phyloP scores from a whole-genome alignment of 2,329 filamentous ascomycete genomes.

The Epicoccum nigrum region DNA sequence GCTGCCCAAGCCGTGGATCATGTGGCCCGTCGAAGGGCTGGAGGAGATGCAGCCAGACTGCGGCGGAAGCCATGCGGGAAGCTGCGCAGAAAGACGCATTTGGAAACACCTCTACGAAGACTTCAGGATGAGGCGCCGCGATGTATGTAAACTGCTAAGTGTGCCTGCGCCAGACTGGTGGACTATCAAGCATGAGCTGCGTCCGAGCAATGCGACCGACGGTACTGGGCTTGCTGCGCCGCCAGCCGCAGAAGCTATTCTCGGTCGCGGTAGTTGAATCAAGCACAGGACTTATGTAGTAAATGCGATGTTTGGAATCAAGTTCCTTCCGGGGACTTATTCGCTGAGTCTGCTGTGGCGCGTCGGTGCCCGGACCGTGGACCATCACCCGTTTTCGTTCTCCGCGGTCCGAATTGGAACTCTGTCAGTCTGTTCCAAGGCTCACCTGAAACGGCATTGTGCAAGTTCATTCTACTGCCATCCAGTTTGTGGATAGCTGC shows the following conservation, averaged over 20 bases:
- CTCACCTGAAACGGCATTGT: constrained; percentile 14
- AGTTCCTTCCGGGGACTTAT: too few species aligned
- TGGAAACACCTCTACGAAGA: constrained; percentile 55
- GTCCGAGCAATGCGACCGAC: constrained; percentile 28
- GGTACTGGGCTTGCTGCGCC: constrained; percentile 33
- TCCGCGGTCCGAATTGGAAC: constrained; percentile 9
- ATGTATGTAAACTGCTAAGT: constrained; percentile 49
- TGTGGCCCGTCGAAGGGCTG: constrained; percentile 51
- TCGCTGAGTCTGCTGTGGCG: not conserved
- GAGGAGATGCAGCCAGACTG: constrained; percentile 56
- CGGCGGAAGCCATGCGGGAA: constrained; percentile 36
- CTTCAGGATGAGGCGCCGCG: constrained; percentile 50
- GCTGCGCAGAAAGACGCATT: constrained; percentile 49
- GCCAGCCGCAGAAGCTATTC: constrained; percentile 9
- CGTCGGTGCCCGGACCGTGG: not conserved
- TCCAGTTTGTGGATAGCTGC: too few species aligned
- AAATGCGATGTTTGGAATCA: too few species aligned
- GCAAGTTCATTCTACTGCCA: too few species aligned
- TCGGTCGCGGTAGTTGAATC: not conserved
- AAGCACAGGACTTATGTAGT: too few species aligned
- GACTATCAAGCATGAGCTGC: constrained; percentile 31
- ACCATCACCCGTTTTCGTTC: not conserved
- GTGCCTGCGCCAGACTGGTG: constrained; percentile 49
- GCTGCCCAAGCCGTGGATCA: constrained; percentile 68
- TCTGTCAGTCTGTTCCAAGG: not conserved